These are phyloP conservation scores for Hypoxylon crocopeplum DNA, from an alignment of 495 filamentous ascomycete species.

Conservation along the genomic window DNA sequence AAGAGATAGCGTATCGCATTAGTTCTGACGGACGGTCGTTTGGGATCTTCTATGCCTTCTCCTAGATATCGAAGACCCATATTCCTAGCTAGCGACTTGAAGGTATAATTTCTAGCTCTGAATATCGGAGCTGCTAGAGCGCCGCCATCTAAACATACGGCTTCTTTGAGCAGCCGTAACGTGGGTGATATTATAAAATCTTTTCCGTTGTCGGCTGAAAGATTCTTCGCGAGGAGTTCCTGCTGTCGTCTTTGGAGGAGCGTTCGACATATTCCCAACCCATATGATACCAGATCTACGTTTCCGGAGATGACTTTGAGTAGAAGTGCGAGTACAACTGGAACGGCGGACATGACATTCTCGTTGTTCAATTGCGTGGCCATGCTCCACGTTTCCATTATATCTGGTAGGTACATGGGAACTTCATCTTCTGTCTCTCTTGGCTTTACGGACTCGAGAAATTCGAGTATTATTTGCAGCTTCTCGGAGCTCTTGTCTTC, in stretches of 20 bases:
- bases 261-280: conserved; percentile 73
- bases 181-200: conserved; percentile 86
- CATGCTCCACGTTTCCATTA: conserved; percentile 82
- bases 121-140: conserved; percentile 74
- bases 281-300: conserved; percentile 73
- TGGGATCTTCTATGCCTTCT: conserved; percentile 58
- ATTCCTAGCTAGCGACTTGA: conserved; percentile 72
- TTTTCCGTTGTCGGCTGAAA: conserved; percentile 76
- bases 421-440: conserved; percentile 58
- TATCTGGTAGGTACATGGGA: conserved; percentile 68
- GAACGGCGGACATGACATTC: conserved; percentile 72
- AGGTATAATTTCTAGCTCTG: conserved; percentile 70
- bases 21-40: conserved; percentile 74
- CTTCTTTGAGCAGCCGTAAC: conserved; percentile 79
- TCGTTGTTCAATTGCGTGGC: conserved; percentile 76
- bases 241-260: conserved; percentile 75
- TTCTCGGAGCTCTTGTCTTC: conserved; percentile 56
- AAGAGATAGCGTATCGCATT: conserved; percentile 80
- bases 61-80: conserved; percentile 61
- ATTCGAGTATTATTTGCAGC: conserved; percentile 71
- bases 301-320: conserved; percentile 73
- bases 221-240: conserved; percentile 71
- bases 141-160: conserved; percentile 81
- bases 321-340: conserved; percentile 77
- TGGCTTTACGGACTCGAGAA: conserved; percentile 71